Conservation (phyloP, 2,329 filamentous ascomycete genomes). For the Aspergillus terreus region DNA sequence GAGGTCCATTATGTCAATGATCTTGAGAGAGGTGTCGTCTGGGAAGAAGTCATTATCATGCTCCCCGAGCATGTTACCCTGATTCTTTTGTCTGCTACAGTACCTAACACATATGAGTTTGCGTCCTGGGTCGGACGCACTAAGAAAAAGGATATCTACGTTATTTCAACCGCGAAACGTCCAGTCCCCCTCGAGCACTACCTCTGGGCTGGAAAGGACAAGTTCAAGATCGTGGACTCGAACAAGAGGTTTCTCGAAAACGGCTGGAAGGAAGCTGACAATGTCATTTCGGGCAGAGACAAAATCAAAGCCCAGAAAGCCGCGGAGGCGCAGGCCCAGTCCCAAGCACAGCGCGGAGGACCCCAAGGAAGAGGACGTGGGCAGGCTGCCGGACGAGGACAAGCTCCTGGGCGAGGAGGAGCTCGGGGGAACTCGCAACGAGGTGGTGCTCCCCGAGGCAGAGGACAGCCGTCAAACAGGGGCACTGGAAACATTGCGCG, state of each 20-base stretch:
- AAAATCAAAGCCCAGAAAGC: conserved; percentile 61
- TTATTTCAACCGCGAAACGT: conserved; percentile 94
- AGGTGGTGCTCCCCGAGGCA: conserved; percentile 46
- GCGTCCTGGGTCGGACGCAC: conserved; percentile 97
- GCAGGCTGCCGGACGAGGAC: conserved; percentile 47
- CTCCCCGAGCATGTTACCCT: conserved; percentile 93
- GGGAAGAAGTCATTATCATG: conserved; percentile 99
- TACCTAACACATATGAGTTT: conserved; percentile 96
- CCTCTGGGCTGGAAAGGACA: conserved; percentile 88
- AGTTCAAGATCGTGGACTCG: conserved; percentile 89
- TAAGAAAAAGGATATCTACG: conserved; percentile 98
- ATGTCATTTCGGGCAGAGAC: conserved; percentile 74
- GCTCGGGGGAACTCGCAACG: conserved; percentile 41
- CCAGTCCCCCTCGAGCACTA: conserved; percentile 95
- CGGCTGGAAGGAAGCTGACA: conserved; percentile 92
- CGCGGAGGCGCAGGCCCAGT: conserved; percentile 50
- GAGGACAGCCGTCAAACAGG: conserved; percentile 55
- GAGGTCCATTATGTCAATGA: conserved; percentile 99
- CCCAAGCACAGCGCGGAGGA: conserved; percentile 51
- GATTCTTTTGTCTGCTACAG: conserved; percentile 90
- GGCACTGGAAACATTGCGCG: conserved; percentile 83
- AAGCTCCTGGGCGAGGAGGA: conserved; percentile 35
- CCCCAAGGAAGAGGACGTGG: conserved; percentile 53
- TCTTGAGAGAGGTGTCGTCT: conserved; percentile 90
- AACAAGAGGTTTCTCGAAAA: conserved; percentile 89